A percentile compares a stretch with the other conserved stretches of the same genome.
Conservation (phyloP, 2,329 filamentous ascomycete species). For the Botryosphaeria dothidea region DNA sequence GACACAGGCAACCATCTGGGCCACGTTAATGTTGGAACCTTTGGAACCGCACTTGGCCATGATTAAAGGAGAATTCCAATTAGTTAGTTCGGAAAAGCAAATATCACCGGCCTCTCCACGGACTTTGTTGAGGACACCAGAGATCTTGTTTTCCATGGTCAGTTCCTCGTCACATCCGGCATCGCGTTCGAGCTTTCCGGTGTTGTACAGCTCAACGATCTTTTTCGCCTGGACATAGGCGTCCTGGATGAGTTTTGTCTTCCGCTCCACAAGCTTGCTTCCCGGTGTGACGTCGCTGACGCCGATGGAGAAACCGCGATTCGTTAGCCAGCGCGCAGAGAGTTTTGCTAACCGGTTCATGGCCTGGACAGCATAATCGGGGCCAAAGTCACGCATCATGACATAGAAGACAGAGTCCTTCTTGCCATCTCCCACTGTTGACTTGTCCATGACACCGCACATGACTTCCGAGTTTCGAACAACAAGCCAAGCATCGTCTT, state of each 20-base stretch:
- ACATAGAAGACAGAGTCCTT: slow-evolving; percentile 98
- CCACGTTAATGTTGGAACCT: slow-evolving; percentile 95
- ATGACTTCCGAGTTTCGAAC: slow-evolving; percentile 96
- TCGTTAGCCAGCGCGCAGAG: slow-evolving; percentile 83
- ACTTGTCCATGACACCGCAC: slow-evolving; percentile 98
- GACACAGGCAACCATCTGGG: slow-evolving; percentile 97
- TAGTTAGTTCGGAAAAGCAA: slow-evolving; percentile 86
- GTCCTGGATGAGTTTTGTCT: slow-evolving; percentile 71
- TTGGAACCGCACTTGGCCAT: slow-evolving; percentile 99
- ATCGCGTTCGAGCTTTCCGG: slow-evolving; percentile 79
- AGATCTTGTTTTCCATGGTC: slow-evolving; percentile 87
- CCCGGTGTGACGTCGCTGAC: slow-evolving; percentile 93
- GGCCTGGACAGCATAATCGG: slow-evolving; percentile 80
- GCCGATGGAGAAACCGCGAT: slow-evolving; percentile 93
- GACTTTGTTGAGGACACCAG: slow-evolving; percentile 87
- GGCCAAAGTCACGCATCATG: slow-evolving; percentile 91
- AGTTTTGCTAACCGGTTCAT: slow-evolving; percentile 95
- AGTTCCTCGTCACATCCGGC: slow-evolving; percentile 88
- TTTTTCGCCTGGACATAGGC: slow-evolving; percentile 81
- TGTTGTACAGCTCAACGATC: slow-evolving; percentile 79
- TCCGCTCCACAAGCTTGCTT: slow-evolving; percentile 67
- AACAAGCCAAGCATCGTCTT: slow-evolving; percentile 79
- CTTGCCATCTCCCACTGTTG: slow-evolving; percentile 93
- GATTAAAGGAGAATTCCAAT: slow-evolving; percentile 87
- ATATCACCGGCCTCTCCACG: slow-evolving; percentile 87